Percentiles rank a stretch among this genome's conserved stretches.
These are phyloP conservation scores for Anthracocystis panici-leucophaei DNA, from an alignment of 1,284 basidiomycete genomes.

Conservation along the genomic window DNA sequence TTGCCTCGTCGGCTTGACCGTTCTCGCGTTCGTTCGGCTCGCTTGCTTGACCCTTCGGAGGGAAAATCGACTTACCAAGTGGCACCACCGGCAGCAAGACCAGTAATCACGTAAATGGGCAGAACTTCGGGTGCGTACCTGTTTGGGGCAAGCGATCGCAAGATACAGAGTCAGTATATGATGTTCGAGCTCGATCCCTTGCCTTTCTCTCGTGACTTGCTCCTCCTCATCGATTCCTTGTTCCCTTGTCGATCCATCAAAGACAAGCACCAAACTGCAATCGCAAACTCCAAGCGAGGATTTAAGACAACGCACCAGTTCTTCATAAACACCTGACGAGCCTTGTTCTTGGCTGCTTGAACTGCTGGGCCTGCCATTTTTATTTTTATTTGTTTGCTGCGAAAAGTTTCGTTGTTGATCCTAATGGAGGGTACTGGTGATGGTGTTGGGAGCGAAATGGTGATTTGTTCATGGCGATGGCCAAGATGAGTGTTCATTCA, in stretches of 20 bases:
- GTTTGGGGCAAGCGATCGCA: neutral
- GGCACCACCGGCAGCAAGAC: constrained; percentile 60
- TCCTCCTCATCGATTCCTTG: too few relatives aligned
- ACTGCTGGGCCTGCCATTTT: constrained; percentile 50
- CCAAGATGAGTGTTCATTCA: too few relatives aligned
- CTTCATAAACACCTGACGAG: constrained; percentile 59
- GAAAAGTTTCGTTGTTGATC: neutral
- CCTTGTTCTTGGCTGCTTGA: constrained; percentile 57
- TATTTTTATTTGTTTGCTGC: too few relatives aligned
- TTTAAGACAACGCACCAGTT: constrained; percentile 52
- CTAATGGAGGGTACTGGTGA: neutral
- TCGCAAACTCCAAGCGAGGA: neutral
- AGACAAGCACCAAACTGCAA: neutral
- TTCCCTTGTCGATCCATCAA: neutral
- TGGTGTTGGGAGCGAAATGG: neutral
- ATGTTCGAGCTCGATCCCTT: neutral
- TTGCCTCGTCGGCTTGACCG: neutral
- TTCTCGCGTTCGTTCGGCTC: neutral
- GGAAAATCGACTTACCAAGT: constrained; percentile 47
- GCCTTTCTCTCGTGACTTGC: too few relatives aligned
- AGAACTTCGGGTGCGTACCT: constrained; percentile 59
- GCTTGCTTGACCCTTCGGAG: neutral
- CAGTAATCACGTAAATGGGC: constrained; percentile 64
- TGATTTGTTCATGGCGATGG: neutral
- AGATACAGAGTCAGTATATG: neutral